Evolutionary conservation across 306 rosid genomes (phyloP), one percentile per base, ranked within the genome.

Genomic region (Pyrus betulifolia): DNA sequence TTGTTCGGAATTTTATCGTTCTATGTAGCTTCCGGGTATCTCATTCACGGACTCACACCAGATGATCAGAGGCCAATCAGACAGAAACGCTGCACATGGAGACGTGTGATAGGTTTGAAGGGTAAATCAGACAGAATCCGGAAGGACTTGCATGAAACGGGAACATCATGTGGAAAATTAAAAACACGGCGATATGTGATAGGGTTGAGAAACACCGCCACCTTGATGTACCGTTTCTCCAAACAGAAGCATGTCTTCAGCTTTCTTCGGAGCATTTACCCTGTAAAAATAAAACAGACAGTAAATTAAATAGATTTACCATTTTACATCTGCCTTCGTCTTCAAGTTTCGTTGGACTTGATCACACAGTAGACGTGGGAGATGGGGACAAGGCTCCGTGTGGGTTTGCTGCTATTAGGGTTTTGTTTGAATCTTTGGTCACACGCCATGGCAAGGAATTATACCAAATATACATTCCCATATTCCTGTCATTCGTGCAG

Each of bases 1-100:
- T 85, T 67, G 54, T 83, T 77, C 86, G 87, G 84, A 84, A 84
- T 89, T 1, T 72, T 91, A 4, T 81, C 85, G 2, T 76, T 89
- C 81, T 89, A 91, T 69, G 69, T 76, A 3, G 40, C 86, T 76
- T 89, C 57, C 28, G 90, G 71, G 49, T 70, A 66, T 79, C 81
- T 85, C 69, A 65, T 70, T 65, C 74, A 28, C 28, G 27, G 27
- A 25, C 27, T 25, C 27, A 25, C 27, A 91, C 78, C 91, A 78
- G 85, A 79, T 89, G 18, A 84, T 91, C 46, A 85, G 89, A 82
- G 88, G 79, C 44, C 78, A 87, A 40, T 82, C 82, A 1, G 68
- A 75, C 59, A 86, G 83, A 35, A 35, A 35, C 40, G 2, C 9
- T 35, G 40, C 40, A 35, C 40, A 35, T 35, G 40, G 6, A 5